Conservation (phyloP, 495 filamentous ascomycete species). For the Aspergillus nanangensis region DNA sequence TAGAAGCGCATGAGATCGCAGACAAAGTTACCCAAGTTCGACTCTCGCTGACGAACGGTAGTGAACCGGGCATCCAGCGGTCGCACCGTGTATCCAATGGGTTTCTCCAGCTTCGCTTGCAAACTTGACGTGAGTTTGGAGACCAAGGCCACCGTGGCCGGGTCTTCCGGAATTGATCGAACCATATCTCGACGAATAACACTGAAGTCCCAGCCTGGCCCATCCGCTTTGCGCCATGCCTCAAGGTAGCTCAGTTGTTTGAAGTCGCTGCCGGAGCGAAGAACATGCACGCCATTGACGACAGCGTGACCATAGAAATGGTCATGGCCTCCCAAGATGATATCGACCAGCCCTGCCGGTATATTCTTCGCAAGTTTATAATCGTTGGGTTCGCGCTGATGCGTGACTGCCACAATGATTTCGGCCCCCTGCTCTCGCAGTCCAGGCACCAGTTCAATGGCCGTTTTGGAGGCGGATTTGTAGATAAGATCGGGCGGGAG, state of each 20-base stretch:
- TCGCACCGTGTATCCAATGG: constrained; percentile 73
- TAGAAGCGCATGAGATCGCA: constrained; percentile 86
- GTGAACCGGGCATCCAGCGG: constrained; percentile 83
- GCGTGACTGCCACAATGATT: constrained; percentile 74
- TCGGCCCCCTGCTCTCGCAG: constrained; percentile 75
- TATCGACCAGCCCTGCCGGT: constrained; percentile 65
- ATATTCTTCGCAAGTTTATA: constrained; percentile 70
- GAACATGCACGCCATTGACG: constrained; percentile 72
- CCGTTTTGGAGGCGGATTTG: constrained; percentile 67
- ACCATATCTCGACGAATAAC: constrained; percentile 71
- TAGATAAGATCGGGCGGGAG: constrained; percentile 78
- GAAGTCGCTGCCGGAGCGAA: constrained; percentile 84
- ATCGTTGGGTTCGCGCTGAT: constrained; percentile 83
- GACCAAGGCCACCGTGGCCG: constrained; percentile 51
- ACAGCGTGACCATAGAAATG: constrained; percentile 77
- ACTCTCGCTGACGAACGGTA: constrained; percentile 71
- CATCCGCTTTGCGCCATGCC: constrained; percentile 49
- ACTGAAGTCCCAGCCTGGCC: constrained; percentile 65
- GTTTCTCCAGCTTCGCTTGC: constrained; percentile 71
- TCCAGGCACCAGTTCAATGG: constrained; percentile 61
- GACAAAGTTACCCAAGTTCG: constrained; percentile 84
- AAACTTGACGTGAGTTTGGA: constrained; percentile 64
- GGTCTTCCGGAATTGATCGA: constrained; percentile 59
- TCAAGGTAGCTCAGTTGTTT: constrained; percentile 88
- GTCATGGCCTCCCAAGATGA: constrained; percentile 86